A percentile compares a stretch with the other conserved stretches of the same genome.
These are phyloP conservation scores for Colletotrichum graminicola DNA, from an alignment of 2,329 filamentous ascomycete genomes.

Conservation along the genomic window DNA sequence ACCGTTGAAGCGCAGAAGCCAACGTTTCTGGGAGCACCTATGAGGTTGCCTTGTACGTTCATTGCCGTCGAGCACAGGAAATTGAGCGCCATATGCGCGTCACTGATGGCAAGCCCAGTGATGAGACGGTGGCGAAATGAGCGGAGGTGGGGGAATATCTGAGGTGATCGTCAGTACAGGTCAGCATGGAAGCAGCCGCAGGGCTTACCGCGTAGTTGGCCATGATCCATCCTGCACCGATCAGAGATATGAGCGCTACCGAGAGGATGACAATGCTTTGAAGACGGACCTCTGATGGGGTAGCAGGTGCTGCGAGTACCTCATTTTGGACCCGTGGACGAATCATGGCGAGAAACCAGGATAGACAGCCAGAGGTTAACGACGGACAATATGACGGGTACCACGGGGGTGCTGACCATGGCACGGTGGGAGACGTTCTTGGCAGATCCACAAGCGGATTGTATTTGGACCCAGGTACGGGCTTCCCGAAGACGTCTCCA, in stretches of 20 bases:
- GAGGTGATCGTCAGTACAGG: background rate
- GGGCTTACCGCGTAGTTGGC: constrained; percentile 50
- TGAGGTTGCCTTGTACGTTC: constrained; percentile 50
- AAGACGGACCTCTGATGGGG: constrained; percentile 41
- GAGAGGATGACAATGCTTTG: constrained; percentile 50
- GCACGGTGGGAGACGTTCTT: background rate
- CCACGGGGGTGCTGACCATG: background rate
- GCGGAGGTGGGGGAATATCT: constrained; percentile 54
- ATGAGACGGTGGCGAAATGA: constrained; percentile 57
- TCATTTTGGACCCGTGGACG: background rate
- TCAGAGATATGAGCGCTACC: constrained; percentile 51
- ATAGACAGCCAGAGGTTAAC: too few species aligned
- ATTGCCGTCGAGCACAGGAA: constrained; percentile 53
- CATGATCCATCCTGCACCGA: constrained; percentile 55
- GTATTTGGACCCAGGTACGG: background rate
- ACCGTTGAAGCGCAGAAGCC: constrained; percentile 56
- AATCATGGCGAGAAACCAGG: constrained; percentile 1
- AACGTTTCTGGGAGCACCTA: constrained; percentile 47
- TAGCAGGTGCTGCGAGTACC: constrained; percentile 44
- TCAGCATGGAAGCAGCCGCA: background rate
- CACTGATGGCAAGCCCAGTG: constrained; percentile 54
- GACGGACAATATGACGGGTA: background rate
- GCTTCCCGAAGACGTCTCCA: too few species aligned
- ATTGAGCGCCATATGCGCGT: constrained; percentile 56
- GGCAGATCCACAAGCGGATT: background rate